These are phyloP conservation scores for Fusarium luffae DNA, from an alignment of 2,329 filamentous ascomycete genomes.

Conservation along the genomic window DNA sequence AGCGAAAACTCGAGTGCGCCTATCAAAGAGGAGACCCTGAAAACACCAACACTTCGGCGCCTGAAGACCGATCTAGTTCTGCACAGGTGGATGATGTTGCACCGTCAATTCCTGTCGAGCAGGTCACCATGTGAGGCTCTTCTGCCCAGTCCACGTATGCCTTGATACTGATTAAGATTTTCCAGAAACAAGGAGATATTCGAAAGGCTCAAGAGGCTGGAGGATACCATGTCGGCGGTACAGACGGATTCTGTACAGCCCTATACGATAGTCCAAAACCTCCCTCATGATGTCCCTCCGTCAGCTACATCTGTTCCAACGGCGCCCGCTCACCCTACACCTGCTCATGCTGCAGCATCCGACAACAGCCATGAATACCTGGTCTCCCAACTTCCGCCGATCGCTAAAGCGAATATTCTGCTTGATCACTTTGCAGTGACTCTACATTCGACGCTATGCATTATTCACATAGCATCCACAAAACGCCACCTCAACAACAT, in stretches of 20 bases:
- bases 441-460: not conserved
- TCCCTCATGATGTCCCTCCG: not conserved
- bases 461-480: not conserved
- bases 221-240: not conserved
- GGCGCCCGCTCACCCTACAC: not conserved
- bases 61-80: no score
- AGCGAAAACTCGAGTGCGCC: not conserved
- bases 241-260: not conserved
- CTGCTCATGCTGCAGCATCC: not conserved
- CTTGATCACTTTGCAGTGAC: not conserved
- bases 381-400: not conserved
- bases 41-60: no score
- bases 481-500: not conserved
- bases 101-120: not conserved
- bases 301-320: not conserved
- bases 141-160: fast-evolving
- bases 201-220: not conserved
- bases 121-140: not conserved
- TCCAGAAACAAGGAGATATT: not conserved
- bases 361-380: not conserved
- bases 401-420: not conserved
- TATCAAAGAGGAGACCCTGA: not conserved
- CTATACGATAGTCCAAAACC: not conserved
- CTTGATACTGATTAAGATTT: not conserved
- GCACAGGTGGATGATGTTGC: not conserved